Evolutionary conservation across 148 eudicot genomes (phyloP), one percentile per base, ranked within the genome.

Genomic region (Amaranthus hypochondriacus): DNA sequence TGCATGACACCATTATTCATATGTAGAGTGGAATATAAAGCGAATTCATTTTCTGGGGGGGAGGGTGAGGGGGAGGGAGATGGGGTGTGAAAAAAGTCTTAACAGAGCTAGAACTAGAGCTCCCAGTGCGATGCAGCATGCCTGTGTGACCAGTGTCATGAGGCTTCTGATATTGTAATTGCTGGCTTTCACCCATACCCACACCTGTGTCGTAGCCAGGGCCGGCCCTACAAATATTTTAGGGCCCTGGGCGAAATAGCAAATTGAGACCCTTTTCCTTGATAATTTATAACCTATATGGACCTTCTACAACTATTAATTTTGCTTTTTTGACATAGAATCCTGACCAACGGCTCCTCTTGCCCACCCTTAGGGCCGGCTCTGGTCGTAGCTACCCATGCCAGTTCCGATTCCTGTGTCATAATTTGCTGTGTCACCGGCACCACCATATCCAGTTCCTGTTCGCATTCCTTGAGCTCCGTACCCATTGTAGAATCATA

Each of bases 91-190:
- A 6, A 49, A 10, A 55, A 39, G 6, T 46, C 44, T 80, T 79
- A 86, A 91, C 93, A 2, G 91, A 89, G 82, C 91, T 85, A 55
- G 97, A 91, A 82, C 91, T 82, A 3, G 89, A 87, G 87, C 92
- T 86, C 66, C 93, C 93, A 58, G 93, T 86, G 62, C 93, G 92
- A 66, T 83, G 90, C 67, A 89, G 86, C 66, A 83, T 76, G 44
- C 79, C 90, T 4, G 82, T 18, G 5, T 76, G 51, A 21, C 66
- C 77, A 56, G 80, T 79, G 5, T 82, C 83, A 44, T 62, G 58
- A 7, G 77, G 78, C 59, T 77, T 71, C 9, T 80, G 56, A 9
- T 70, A 47, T 5, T 75, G 77, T 5, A 70, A 53, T 9, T 77
- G 80, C 4, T 74, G 69, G 21, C 48, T 75, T 0, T 50, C 52